Evolutionary conservation across 2,329 filamentous ascomycete species (phyloP), one percentile per base, ranked within the genome.

Genomic region (Phialocephala sp.): DNA sequence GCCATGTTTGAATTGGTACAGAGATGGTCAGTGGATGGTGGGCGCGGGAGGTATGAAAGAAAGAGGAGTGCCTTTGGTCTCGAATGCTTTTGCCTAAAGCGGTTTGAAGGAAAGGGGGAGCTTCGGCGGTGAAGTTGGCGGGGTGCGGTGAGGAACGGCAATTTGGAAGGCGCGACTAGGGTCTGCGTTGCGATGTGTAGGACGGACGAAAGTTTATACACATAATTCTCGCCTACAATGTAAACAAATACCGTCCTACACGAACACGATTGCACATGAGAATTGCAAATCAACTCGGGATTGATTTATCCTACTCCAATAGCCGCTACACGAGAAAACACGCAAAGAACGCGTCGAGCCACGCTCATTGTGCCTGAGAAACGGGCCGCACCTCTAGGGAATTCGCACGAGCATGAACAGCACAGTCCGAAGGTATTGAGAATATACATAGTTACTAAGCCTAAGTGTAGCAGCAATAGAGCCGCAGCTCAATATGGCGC

Each of bases 1-100:
- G 86, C 85, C 85, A 88, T 89, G 60, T 75, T 81, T 50, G 32
- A 35, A 55, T 56, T 8, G n/a, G 14, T 36, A 18, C 9, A 24
- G 37, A 54, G 71, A 68, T 36, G 62, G 60, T 59, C 65, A 56
- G 22, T 27, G 54, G 41, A 12, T 43, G 18, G 36, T 54, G 58
- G 35, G 27, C 45, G 20, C n/a, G 22, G 50, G 24, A 39, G 20
- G 12, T 18, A 32, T 14, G 58, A 18, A 39, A 35, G 39, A 15
- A n/a, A 27, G 58, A 50, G 4, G 36, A 20, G 35, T 20, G 41
- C 15, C 15, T 43, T 2, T 50, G 20, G 45, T 50, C n/a, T 27
- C 22, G 20, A 24, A 32, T 43, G 32, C 59, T 61, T 59, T 54
- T 61, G 45, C 59, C 41, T 50, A 20, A 58, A 50, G 45, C 20